Percentiles rank a stretch among this genome's conserved stretches.
These are phyloP conservation scores for Emergomyces orientalis DNA, from an alignment of 2,329 filamentous ascomycete species.

Conservation along the genomic window DNA sequence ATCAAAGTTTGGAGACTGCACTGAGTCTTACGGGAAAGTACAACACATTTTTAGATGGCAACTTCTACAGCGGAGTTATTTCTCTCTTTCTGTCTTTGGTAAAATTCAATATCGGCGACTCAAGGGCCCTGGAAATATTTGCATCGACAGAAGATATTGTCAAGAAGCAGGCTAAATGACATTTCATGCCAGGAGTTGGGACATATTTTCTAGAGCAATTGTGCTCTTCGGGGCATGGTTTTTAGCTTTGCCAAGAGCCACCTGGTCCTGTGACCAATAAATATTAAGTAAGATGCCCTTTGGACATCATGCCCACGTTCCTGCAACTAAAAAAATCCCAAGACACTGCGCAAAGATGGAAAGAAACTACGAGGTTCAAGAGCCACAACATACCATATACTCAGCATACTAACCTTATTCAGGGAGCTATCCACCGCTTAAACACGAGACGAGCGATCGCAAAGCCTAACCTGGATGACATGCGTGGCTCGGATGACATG, in stretches of 20 bases:
- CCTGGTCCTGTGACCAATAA: not conserved
- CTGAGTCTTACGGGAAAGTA: not conserved
- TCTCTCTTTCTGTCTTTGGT: not conserved
- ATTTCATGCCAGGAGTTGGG: not conserved
- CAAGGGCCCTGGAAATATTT: not conserved
- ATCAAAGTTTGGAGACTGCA: not conserved
- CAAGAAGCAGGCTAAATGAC: not conserved
- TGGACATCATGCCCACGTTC: not conserved
- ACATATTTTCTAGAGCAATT: not conserved
- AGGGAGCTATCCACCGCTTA: not conserved
- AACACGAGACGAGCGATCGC: not conserved
- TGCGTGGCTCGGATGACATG: slow-evolving; percentile 1
- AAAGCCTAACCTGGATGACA: not conserved
- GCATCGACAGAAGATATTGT: not conserved
- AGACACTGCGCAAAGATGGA: not conserved
- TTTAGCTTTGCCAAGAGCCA: too few relatives aligned
- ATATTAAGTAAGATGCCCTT: not conserved
- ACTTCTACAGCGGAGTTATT: slow-evolving; percentile 4
- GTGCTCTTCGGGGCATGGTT: not conserved
- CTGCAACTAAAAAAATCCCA: not conserved
- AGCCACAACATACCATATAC: not conserved
- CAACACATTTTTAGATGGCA: not conserved
- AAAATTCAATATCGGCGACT: not conserved
- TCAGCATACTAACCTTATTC: not conserved
- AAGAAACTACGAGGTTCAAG: not conserved